Evolutionary conservation across 257 asterid genomes (phyloP).

Genomic region (Solanum okadae): DNA sequence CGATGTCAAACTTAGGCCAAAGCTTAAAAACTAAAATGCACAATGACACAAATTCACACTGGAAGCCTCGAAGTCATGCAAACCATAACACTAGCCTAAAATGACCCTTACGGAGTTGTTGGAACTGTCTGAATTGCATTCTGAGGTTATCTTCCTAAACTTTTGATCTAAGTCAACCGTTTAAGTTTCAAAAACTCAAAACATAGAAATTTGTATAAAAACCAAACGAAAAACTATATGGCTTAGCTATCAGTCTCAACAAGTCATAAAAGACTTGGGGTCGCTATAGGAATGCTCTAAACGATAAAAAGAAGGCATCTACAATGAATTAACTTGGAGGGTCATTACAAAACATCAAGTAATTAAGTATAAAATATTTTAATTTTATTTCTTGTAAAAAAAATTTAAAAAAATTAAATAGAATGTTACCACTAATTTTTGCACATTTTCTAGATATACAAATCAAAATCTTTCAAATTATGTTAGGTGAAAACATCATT

Average conservation of each 20-base stretch:
- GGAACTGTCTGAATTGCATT: background rate
- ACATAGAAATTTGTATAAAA: background rate
- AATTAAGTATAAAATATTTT: no score
- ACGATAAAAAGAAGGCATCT: background rate
- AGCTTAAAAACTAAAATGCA: no score
- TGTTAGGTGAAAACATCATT: no score
- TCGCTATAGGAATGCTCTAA: no score
- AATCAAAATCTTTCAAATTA: no score
- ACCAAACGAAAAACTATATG: background rate
- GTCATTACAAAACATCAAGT: background rate
- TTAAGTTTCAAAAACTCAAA: no score
- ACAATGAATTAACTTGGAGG: background rate
- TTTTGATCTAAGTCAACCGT: background rate
- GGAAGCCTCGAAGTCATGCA: background rate
- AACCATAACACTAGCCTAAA: background rate
- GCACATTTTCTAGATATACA: no score
- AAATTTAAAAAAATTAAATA: no score
- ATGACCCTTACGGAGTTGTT: background rate
- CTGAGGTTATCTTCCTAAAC: background rate
- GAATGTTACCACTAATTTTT: no score
- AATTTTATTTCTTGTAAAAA: no score
- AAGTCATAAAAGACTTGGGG: background rate
- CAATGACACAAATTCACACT: no score
- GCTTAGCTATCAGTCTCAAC: no score
- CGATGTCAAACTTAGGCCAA: background rate